Conservation (phyloP, 345 rosid genomes). For the Melaleuca alternifolia region DNA sequence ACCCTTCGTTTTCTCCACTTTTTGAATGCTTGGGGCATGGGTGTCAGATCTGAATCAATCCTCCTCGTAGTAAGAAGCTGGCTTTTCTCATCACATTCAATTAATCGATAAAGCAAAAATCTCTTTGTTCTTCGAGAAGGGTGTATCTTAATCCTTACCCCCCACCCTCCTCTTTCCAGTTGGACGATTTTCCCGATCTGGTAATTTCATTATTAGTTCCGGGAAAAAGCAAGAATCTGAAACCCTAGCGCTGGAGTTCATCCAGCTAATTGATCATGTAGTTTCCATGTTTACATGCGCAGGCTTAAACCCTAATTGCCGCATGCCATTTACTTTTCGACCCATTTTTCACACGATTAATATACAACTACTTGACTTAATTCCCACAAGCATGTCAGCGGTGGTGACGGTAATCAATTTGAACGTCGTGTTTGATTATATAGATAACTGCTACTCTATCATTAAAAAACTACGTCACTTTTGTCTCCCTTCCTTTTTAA, state of each 20-base stretch:
- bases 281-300: not conserved
- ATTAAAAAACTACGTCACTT: not conserved
- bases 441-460: not conserved
- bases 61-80: constrained; percentile 1
- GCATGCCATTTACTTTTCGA: not conserved
- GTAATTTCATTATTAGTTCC: not conserved
- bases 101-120: not conserved
- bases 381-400: not conserved
- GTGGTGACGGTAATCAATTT: not conserved
- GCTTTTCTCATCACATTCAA: not conserved
- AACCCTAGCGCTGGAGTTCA: not conserved
- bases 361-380: not conserved
- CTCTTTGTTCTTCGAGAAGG: not conserved
- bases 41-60: constrained; percentile 12
- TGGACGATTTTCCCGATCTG: not conserved
- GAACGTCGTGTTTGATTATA: not conserved
- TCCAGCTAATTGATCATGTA: not conserved
- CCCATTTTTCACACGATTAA: not conserved
- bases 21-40: not conserved
- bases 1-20: not conserved
- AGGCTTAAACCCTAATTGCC: not conserved
- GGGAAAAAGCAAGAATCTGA: not conserved
- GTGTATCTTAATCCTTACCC: not conserved
- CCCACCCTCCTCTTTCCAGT: not conserved
- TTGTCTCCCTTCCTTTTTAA: not conserved